Base-by-base conservation (phyloP, 2,329 filamentous ascomycete genomes). In the Microdochium paspali region DNA sequence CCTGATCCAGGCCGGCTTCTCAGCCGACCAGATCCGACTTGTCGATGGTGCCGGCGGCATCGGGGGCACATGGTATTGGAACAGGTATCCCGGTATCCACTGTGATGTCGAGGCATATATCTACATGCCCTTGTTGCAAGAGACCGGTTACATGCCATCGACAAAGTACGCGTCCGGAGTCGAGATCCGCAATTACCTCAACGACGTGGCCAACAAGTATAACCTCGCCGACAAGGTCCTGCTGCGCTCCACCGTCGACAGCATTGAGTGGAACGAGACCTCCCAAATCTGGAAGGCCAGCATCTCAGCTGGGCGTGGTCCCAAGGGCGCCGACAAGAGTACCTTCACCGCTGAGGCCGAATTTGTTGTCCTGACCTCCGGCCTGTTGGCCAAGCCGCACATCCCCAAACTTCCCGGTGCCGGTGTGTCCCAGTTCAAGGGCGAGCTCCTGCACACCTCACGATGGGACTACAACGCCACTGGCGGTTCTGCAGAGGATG, bases 121-220 rank as follows among this genome's bases (percentile, higher is more conserved):
- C n/a, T 84, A 83, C 54, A 60, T 82, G 61, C 78, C 79, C 3
- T 60, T 80, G 12, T 66, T 83, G 2, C 79, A 83, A 50, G 77
- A 82, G 58, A 79, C 69, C 2, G 72, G 72, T 0, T 81, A 79
- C 54, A 70, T 81, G 57, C 80, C 80, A 0, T 72, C 65, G 15
- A 65, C 75, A 40, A 66, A 63, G 40, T 70, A 69, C 44, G 56
- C 58, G 0, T 43, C 60, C 0, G 67, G 62, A 2, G 46, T 57
- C 0, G 68, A 69, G 50, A 62, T 80, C 18, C 66, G 70, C 1
- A 58, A 64, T 30, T 68, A 80, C 54, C 64, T 69, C 2, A 58
- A 72, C 6, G 58, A 60, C 1, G 66, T 79, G 15, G 70, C 67
- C 5, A 57, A 61, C 35, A 63, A 69, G 48, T 79, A 64, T 51